These are phyloP conservation scores for Phytophthora podocarpi DNA, from an alignment of 352 stramenopile genomes.

Conservation along the genomic window DNA sequence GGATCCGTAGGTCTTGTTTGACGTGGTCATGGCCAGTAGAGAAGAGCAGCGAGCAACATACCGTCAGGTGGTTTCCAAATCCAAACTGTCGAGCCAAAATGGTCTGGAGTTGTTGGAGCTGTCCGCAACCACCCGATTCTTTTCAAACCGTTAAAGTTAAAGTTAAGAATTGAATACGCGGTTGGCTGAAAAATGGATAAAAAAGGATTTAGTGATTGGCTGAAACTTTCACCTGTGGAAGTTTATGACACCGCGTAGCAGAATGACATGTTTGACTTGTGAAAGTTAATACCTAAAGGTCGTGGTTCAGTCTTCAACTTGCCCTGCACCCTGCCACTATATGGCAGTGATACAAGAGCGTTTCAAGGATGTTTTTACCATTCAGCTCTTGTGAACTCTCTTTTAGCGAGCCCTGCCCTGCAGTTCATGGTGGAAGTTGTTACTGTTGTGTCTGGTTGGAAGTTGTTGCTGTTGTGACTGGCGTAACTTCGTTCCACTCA, in stretches of 20 bases:
- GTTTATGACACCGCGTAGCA: neutral
- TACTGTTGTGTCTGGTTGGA: too few relatives aligned
- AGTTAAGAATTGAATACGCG: neutral
- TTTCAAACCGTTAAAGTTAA: neutral
- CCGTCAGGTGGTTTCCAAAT: slow-evolving; percentile 84
- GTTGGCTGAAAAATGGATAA: slow-evolving; percentile 14
- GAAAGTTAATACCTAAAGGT: neutral
- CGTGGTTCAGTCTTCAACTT: too few relatives aligned
- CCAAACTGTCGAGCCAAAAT: slow-evolving; percentile 55
- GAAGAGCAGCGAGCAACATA: slow-evolving; percentile 47
- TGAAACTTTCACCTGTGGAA: too few relatives aligned
- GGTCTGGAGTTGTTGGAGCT: neutral
- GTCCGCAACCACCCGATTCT: slow-evolving; percentile 29
- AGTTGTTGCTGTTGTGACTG: too few relatives aligned
- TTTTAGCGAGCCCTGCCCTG: too few relatives aligned
- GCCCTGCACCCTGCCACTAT: too few relatives aligned
- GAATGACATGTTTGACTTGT: too few relatives aligned
- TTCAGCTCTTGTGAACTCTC: too few relatives aligned
- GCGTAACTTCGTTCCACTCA: too few relatives aligned
- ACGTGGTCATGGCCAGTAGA: neutral
- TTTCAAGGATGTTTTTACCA: too few relatives aligned
- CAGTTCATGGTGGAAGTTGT: too few relatives aligned
- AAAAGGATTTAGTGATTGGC: neutral
- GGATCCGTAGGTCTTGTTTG: slow-evolving; percentile 37
- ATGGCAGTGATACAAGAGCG: too few relatives aligned